Conservation (phyloP, 2,329 filamentous ascomycete species). For the Aaosphaeria arxii region DNA sequence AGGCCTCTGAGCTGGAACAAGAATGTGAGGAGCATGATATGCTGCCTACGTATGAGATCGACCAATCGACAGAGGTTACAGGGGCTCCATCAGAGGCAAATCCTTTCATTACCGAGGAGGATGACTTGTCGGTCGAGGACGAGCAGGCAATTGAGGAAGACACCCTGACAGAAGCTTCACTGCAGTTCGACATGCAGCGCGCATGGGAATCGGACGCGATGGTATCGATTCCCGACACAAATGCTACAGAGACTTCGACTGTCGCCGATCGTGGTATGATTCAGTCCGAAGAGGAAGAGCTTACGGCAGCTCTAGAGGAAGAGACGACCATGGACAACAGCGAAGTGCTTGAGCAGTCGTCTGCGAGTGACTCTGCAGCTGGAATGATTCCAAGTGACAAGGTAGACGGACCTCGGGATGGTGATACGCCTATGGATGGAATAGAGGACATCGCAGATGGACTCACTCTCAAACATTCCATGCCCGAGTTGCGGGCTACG, state of each 20-base stretch:
- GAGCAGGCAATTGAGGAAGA: not conserved
- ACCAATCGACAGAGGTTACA: too few relatives aligned
- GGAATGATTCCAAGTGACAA: too few relatives aligned
- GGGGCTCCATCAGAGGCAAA: too few relatives aligned
- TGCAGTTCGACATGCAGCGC: conserved; percentile 27
- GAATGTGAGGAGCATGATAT: not conserved
- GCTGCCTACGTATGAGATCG: too few relatives aligned
- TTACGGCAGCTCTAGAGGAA: not conserved
- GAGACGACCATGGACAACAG: too few relatives aligned
- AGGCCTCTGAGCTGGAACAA: not conserved
- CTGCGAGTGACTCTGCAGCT: too few relatives aligned
- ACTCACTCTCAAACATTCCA: conserved; percentile 21
- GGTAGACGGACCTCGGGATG: too few relatives aligned
- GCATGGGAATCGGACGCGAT: conserved; percentile 10
- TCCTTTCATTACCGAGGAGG: too few relatives aligned
- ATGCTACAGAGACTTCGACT: not conserved
- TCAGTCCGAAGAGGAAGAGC: not conserved
- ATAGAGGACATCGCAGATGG: conserved; percentile 24
- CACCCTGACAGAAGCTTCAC: conserved; percentile 18
- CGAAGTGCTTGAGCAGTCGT: too few relatives aligned
- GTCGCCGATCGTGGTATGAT: too few relatives aligned
- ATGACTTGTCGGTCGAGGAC: too few relatives aligned
- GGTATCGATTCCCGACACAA: not conserved
- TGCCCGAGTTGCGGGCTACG: conserved; percentile 2
- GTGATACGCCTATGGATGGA: not conserved